Conservation (phyloP, 768 basidiomycete species). For the Tricholoma furcatifolium region DNA sequence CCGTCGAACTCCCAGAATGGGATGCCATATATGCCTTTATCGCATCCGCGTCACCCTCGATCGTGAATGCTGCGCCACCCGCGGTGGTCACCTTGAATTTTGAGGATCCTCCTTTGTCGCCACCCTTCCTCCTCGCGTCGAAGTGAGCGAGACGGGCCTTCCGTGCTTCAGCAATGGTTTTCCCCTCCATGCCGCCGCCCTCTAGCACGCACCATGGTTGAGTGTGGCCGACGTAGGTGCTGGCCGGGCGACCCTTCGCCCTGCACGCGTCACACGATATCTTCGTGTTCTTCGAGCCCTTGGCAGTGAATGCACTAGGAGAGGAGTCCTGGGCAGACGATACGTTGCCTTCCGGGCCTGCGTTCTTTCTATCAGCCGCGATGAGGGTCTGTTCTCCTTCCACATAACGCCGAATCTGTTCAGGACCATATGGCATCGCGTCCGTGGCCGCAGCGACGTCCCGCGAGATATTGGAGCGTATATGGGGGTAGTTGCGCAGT, state of each 20-base stretch:
- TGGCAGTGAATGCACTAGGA: background rate
- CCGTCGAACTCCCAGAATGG: too few relatives aligned
- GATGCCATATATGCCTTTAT: background rate
- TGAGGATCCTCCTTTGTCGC: background rate
- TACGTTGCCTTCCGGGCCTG: too few relatives aligned
- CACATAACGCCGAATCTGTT: background rate
- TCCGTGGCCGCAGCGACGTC: too few relatives aligned
- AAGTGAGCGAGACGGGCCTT: background rate
- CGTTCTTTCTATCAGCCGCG: background rate
- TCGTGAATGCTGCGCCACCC: background rate
- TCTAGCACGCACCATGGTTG: too few relatives aligned
- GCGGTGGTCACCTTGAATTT: background rate
- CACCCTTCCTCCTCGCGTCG: background rate
- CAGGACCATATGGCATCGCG: background rate
- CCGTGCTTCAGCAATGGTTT: background rate
- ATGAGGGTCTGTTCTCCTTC: background rate
- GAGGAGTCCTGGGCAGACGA: background rate
- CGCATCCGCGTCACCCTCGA: background rate
- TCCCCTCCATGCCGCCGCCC: too few relatives aligned
- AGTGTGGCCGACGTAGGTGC: background rate
- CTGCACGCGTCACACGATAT: background rate
- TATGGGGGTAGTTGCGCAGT: too few relatives aligned
- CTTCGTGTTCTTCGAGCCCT: background rate
- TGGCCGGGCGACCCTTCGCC: background rate
- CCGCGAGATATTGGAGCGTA: too few relatives aligned